These are phyloP conservation scores for Penicillium glabrum DNA, from an alignment of 2,329 filamentous ascomycete species.

Conservation along the genomic window DNA sequence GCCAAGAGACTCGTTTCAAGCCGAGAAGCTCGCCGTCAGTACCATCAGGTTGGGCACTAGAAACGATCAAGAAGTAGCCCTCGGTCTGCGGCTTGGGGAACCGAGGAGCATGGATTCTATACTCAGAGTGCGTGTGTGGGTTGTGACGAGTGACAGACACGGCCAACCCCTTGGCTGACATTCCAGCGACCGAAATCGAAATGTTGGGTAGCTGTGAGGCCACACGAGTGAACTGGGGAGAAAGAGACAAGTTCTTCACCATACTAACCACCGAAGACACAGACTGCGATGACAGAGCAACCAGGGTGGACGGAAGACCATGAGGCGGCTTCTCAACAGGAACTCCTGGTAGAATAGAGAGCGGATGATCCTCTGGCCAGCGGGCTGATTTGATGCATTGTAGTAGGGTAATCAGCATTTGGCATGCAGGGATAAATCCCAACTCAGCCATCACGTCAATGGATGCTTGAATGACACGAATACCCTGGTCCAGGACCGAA, in stretches of 20 bases:
- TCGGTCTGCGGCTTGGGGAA: conserved; percentile 96
- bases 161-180: conserved; percentile 63
- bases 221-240: conserved; percentile 54
- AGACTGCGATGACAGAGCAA: conserved; percentile 32
- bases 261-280: conserved; percentile 25
- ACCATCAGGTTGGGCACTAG: conserved; percentile 39
- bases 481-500: conserved; percentile 86
- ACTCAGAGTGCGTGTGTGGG: conserved; percentile 62
- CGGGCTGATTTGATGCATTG: conserved; percentile 90
- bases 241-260: conserved; percentile 30
- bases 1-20: conserved; percentile 83
- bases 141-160: conserved; percentile 65
- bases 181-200: conserved; percentile 58
- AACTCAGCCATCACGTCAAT: conserved; percentile 92
- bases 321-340: conserved; percentile 26
- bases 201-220: conserved; percentile 69
- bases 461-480: conserved; percentile 93
- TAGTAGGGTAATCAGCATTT: conserved; percentile 79
- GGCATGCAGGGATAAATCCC: conserved; percentile 74
- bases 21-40: conserved; percentile 75
- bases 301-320: conserved; percentile 30
- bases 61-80: conserved; percentile 84
- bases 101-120: conserved; percentile 77
- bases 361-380: conserved; percentile 80
- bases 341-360: conserved; percentile 78